Percentiles rank a stretch among this genome's conserved stretches.
Conservation (phyloP, 345 rosid species). For the Corchorus olitorius region DNA sequence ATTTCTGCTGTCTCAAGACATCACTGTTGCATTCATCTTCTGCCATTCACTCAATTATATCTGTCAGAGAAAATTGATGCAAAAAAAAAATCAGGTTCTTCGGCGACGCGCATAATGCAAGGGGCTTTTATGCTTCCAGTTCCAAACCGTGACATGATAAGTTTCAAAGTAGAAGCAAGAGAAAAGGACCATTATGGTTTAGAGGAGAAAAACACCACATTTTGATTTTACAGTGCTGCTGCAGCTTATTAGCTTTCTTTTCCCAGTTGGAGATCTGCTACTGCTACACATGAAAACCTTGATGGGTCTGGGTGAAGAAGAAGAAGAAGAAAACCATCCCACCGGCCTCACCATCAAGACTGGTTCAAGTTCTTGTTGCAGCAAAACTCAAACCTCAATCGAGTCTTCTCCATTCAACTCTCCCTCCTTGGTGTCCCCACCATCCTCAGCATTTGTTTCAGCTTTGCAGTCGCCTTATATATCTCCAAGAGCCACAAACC, state of each 20-base stretch:
- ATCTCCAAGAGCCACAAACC: conserved; percentile 71
- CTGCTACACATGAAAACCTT: background rate
- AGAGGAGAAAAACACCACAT: background rate
- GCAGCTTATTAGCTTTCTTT: conserved; percentile 8
- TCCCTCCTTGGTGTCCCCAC: conserved; percentile 81
- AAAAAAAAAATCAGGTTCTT: conserved; percentile 22
- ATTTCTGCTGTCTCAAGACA: conserved; percentile 36
- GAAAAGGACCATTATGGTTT: no score
- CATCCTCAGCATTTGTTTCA: conserved; percentile 93
- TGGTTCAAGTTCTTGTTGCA: conserved; percentile 22
- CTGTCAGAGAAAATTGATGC: conserved; percentile 45
- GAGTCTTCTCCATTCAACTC: conserved; percentile 67
- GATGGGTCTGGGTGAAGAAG: conserved; percentile 37
- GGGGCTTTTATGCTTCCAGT: no score
- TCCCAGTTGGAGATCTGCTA: background rate
- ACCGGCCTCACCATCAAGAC: conserved; percentile 56
- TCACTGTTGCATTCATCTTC: conserved; percentile 75
- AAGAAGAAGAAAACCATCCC: no score
- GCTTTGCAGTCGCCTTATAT: conserved; percentile 94
- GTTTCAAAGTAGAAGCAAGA: no score
- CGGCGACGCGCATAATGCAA: background rate
- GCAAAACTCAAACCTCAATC: conserved; percentile 27
- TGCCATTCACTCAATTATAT: conserved; percentile 48
- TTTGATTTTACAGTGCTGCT: background rate
- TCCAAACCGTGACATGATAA: no score